Evolutionary conservation across 2,329 filamentous ascomycete species (phyloP), one percentile per base, ranked within the genome.

Genomic region (Talaromyces sp.): DNA sequence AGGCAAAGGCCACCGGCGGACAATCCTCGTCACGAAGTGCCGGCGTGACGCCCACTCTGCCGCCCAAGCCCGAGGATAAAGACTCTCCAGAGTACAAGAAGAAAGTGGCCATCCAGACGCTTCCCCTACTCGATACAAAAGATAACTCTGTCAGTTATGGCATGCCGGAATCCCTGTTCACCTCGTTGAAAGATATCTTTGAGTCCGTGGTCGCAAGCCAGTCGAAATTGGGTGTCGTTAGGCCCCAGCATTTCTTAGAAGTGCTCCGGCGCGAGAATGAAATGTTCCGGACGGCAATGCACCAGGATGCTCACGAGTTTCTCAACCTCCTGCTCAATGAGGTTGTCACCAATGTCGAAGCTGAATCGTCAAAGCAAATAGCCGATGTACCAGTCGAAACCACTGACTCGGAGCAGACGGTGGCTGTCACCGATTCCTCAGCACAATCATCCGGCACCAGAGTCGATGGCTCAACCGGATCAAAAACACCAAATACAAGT

Each of bases 61-160:
- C 81, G 33, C 82, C 78, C 62, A 88, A 92, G 68, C 90, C 91
- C 9, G 95, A 98, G 74, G 95, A 98, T 71, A 96, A 92, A 74
- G 93, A 98, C 71, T 93, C 93, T 1, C 92, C 93, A 0, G 95
- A 99, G 77, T 96, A 95, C 78, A 97, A 97, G 79, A 99, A 99
- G 82, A 97, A 96, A 78, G 88, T 95, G 73, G 93, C 93, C 19
- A 87, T 98, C 81, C 82, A 93, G 63, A 89, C 89, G 51, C 92
- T 95, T 0, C 95, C 95, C 0, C 88, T 97, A 42, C 76, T 98
- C 61, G 91, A 96, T 69, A 85, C 98, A 75, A 88, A 90, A 68
- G 91, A 96, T 69, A 95, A 92, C 71, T 84, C 88, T 8, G 82
- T 83, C 53, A 85, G 87, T 19, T 96, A 97, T 71, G 91, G 90